Evolutionary conservation across 441 rosid species (phyloP).

Genomic region (Populus trichocarpa): DNA sequence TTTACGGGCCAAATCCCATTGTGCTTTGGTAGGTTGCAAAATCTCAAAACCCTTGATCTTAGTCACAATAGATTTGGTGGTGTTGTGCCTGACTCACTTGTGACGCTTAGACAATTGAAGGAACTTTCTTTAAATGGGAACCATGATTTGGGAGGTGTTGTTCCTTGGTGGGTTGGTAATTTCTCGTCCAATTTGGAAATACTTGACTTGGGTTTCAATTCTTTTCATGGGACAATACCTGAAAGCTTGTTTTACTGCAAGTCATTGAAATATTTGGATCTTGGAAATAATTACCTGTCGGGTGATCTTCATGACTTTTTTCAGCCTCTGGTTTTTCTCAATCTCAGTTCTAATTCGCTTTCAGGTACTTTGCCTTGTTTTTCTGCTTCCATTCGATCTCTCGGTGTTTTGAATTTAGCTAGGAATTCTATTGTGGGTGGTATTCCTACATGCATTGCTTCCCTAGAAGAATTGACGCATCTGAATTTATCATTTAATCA

Average conservation of each 20-base stretch:
- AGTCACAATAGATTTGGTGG: slow-evolving; percentile 59
- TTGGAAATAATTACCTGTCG: slow-evolving; percentile 53
- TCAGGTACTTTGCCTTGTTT: slow-evolving; percentile 87
- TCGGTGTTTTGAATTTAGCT: slow-evolving; percentile 54
- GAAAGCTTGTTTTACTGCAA: slow-evolving; percentile 45
- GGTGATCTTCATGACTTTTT: slow-evolving; percentile 56
- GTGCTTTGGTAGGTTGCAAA: slow-evolving; percentile 51
- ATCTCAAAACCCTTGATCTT: slow-evolving; percentile 64
- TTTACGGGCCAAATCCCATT: slow-evolving; percentile 57
- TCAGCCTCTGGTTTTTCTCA: slow-evolving; percentile 58
- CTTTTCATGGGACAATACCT: slow-evolving; percentile 64
- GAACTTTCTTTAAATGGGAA: slow-evolving; percentile 59
- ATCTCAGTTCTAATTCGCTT: slow-evolving; percentile 66
- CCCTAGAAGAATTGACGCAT: slow-evolving; percentile 46
- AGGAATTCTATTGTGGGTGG: slow-evolving; percentile 73
- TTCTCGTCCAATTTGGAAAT: slow-evolving; percentile 59
- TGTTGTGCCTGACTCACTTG: slow-evolving; percentile 44
- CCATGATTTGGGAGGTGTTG: slow-evolving; percentile 45
- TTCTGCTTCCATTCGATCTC: slow-evolving; percentile 51
- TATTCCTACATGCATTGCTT: slow-evolving; percentile 79
- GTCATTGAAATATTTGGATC: slow-evolving; percentile 60
- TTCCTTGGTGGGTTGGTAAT: slow-evolving; percentile 74
- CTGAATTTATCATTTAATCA: slow-evolving; percentile 66
- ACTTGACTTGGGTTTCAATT: slow-evolving; percentile 59
- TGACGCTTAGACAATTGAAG: slow-evolving; percentile 45